Evolutionary conservation across 2,329 filamentous ascomycete genomes (phyloP), one percentile per base, ranked within the genome.

Genomic region (Onygenales sp.): DNA sequence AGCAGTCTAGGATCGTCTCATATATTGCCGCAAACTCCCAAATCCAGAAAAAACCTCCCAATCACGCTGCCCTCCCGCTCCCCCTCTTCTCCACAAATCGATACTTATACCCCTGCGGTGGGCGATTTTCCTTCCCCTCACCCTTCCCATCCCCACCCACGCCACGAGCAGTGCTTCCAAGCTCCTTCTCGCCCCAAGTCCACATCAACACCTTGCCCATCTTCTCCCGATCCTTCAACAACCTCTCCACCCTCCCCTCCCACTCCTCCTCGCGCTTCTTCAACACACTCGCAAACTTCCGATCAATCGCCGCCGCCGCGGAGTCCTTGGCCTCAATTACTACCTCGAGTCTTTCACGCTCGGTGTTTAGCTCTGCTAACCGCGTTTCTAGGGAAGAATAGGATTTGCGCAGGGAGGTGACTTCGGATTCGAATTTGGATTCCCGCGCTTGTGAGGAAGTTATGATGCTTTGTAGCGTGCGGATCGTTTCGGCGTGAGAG

Each of bases 211-310:
- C 68, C 43, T 68, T 69, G 2, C 64, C 62, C 68, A 73, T 70
- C 33, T 62, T 61, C 31, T 73, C 70, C 8, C 69, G 62, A 42
- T 73, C 72, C 52, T 65, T 67, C 9, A 74, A 65, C 6, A 74
- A 57, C 10, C 71, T 55, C 47, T 73, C 66, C 2, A 72, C 62
- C 4, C 71, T 67, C 0, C 66, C 62, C 53, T 71, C 65, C 72
- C 72, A 74, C 51, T 71, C 69, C 27, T 66, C 65, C 58, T 74
- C 72, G 36, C 71, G 65, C 57, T 69, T 71, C 47, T 72, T 69
- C 11, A 72, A 64, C 0, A 70, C 69, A 45, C 63, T 61, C 8
- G 68, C 66, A 50, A 74, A 70, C 39, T 68, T 66, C 52, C 64
- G 58, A 55, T 74, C 71, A 14, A 74, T 51, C 3, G 67, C 69